Percentiles rank a stretch among this genome's conserved stretches.
These are phyloP conservation scores for Striga hermonthica DNA, from an alignment of 305 asterid genomes.

Conservation along the genomic window DNA sequence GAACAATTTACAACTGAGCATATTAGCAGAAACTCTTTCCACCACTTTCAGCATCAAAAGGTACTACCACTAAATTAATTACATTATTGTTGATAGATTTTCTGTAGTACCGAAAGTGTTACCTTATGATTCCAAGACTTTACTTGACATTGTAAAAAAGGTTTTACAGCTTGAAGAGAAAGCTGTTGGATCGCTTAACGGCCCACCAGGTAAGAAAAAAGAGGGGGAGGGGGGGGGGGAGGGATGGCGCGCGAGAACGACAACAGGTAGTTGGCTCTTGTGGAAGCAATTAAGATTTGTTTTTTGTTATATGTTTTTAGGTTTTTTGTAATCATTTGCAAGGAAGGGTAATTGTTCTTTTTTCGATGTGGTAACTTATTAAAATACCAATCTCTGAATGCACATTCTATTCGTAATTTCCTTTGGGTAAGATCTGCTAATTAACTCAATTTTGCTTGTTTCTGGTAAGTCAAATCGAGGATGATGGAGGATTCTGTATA, in stretches of 20 bases:
- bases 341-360: too few species aligned
- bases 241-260: too few species aligned
- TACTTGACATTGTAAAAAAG: conserved; percentile 86
- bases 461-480: conserved; percentile 83
- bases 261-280: too few species aligned
- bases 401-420: not conserved
- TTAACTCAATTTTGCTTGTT: conserved; percentile 25
- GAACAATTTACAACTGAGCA: conserved; percentile 99
- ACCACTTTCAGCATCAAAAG: conserved; percentile 97
- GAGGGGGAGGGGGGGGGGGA: too few species aligned
- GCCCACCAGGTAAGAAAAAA: too few species aligned
- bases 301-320: too few species aligned
- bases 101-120: conserved; percentile 30
- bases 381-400: conserved; percentile 12
- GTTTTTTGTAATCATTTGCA: too few species aligned
- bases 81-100: conserved; percentile 17
- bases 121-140: conserved; percentile 52
- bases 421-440: conserved; percentile 22
- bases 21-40: conserved; percentile 89
- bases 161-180: conserved; percentile 81
- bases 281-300: too few species aligned
- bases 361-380: conserved; percentile 89
- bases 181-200: too few species aligned
- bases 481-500: conserved; percentile 96
- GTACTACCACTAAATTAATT: conserved; percentile 39